Conservation (phyloP, 306 rosid genomes). For the Vachellia pachyceras region DNA sequence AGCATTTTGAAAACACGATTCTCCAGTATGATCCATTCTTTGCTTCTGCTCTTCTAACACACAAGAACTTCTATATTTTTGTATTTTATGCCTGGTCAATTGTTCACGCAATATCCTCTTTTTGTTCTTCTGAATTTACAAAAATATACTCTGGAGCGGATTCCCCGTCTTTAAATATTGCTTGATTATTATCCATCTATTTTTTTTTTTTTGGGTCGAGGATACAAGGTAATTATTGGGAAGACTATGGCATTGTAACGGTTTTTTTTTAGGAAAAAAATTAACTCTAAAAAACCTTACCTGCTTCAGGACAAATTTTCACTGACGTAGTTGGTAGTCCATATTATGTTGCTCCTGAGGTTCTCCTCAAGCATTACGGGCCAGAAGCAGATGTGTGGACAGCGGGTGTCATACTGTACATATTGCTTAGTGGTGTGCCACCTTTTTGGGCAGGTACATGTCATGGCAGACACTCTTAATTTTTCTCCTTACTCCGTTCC, state of each 20-base stretch:
- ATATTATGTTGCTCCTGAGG: slow-evolving; percentile 97
- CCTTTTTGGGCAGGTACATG: slow-evolving; percentile 94
- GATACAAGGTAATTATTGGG: slow-evolving; percentile 9
- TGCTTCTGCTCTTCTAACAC: neutral
- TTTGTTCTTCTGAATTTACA: slow-evolving; percentile 26
- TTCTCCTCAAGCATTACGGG: slow-evolving; percentile 94
- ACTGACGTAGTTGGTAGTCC: slow-evolving; percentile 98
- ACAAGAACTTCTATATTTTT: neutral
- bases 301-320: slow-evolving; percentile 78
- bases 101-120: slow-evolving; percentile 15
- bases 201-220: slow-evolving; percentile 4
- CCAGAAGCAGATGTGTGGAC: slow-evolving; percentile 98
- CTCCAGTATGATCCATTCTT: slow-evolving; percentile 1
- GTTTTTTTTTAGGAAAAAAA: neutral
- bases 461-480: slow-evolving; percentile 35
- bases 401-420: slow-evolving; percentile 90
- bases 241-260: slow-evolving; percentile 26
- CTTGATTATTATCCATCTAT: slow-evolving; percentile 19
- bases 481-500: slow-evolving; percentile 29
- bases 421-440: slow-evolving; percentile 91
- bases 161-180: slow-evolving; percentile 8
- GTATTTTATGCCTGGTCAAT: slow-evolving; percentile 13
- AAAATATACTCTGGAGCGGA: neutral
- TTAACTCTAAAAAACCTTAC: slow-evolving; percentile 37
- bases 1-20: neutral